Base-by-base conservation (phyloP, 805 yeast genomes). In the Zygotorulaspora chibaensis region DNA sequence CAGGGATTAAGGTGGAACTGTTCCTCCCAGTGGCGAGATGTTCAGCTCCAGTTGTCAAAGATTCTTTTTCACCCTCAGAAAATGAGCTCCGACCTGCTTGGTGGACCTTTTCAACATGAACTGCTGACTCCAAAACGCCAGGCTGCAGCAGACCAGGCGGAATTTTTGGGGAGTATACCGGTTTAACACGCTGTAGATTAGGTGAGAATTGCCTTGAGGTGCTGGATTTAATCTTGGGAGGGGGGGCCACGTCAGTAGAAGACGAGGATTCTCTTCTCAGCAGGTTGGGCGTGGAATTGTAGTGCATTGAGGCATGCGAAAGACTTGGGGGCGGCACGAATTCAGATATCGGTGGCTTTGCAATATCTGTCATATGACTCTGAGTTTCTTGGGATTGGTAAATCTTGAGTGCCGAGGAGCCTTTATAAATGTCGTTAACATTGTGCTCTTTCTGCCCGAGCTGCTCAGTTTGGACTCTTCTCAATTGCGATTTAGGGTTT, bases 231-330 rank as follows among this genome's bases (percentile, higher is more conserved):
- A 33, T 33, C 20, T 58, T 52, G 12, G 65, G 59, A 20, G 68
- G 66, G 10, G 59, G 58, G 2, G 53, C 57, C 40, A 49, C 48
- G 27, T 46, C 50, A 0, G 58, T 37, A n/a, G 29, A 27, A 12
- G 44, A 18, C 2, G 49, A 50, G 6, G 61, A 48, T 7, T 52
- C 40, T 10, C 52, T 41, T 40, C 58, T 56, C 38, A 56, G 52
- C 11, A 46, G 34, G 15, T 45, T 49, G 20, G 56, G 47, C 2
- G 47, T 45, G 2, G 56, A 46, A 26, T 40, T 16, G 26, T 48
- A 38, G 20, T 39, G 38, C 10, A 42, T 35, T 8, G 55, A 33
- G 28, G 46, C n/a, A 11, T 36, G 40, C 16, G 37, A 18, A n/a
- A 45, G 15, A 12, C 30, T 28, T 8, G 34, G 17, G 11, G 50